Evolutionary conservation across 2,329 filamentous ascomycete genomes (phyloP).

Genomic region (Epichloe baconii): DNA sequence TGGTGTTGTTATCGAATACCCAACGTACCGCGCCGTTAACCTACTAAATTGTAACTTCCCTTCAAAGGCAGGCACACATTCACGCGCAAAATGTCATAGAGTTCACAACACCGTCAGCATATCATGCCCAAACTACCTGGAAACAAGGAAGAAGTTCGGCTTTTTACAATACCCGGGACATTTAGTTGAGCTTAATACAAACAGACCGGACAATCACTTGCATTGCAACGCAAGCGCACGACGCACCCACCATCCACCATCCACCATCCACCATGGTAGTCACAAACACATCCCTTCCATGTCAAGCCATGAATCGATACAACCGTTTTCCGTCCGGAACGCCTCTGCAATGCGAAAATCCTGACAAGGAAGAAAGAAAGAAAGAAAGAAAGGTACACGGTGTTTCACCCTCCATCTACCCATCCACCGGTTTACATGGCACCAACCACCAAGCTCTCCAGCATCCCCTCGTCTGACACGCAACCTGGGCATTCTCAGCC

Average conservation of each 20-base stretch:
- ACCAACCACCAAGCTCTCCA: constrained; percentile 49
- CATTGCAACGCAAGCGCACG: not conserved
- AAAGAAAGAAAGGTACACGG: not conserved
- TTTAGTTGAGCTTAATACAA: not conserved
- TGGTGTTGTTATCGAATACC: no score
- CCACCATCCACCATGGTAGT: not conserved
- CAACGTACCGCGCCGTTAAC: no score
- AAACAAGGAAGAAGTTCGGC: not conserved
- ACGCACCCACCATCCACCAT: not conserved
- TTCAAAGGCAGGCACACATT: no score
- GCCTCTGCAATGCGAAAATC: constrained; percentile 7
- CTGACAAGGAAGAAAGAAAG: not conserved
- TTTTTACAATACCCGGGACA: not conserved
- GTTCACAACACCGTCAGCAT: not conserved
- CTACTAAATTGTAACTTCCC: no score
- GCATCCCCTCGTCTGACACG: constrained; percentile 78
- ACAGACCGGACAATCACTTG: not conserved
- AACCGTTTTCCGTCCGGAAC: not conserved
- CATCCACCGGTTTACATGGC: not conserved
- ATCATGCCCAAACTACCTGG: not conserved
- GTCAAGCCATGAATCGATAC: not conserved
- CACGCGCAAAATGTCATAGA: no score
- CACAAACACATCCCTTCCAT: not conserved
- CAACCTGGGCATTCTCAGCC: constrained; percentile 72
- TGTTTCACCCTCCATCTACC: not conserved